Percentiles rank a stretch among this genome's conserved stretches.
These are phyloP conservation scores for Backusella macrospora DNA, from an alignment of 192 early-diverging fungal species.

Conservation along the genomic window DNA sequence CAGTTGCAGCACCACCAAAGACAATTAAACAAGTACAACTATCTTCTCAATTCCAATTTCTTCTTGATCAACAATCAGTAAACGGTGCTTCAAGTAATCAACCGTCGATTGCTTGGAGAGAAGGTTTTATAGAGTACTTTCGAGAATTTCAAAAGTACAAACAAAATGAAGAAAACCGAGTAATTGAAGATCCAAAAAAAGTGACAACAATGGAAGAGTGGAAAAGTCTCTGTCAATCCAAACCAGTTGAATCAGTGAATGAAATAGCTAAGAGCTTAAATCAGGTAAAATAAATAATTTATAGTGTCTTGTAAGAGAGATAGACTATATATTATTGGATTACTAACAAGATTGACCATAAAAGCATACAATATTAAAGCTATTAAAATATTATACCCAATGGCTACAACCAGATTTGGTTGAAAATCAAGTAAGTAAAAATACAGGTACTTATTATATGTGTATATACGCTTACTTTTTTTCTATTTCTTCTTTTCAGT, in stretches of 20 bases:
- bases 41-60: conserved; percentile 4
- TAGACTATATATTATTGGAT: neutral
- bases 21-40: neutral
- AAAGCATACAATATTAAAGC: conserved; percentile 16
- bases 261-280: neutral
- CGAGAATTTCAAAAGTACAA: conserved; percentile 1
- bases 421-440: conserved; percentile 10
- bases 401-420: conserved; percentile 10
- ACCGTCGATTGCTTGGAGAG: neutral
- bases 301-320: too few relatives aligned
- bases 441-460: neutral
- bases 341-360: neutral
- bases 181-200: conserved; percentile 5
- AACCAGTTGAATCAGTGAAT: conserved; percentile 2
- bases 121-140: conserved; percentile 4
- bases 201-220: conserved; percentile 9
- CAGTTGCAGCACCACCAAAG: conserved; percentile 15
- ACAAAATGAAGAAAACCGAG: neutral
- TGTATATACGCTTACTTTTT: neutral
- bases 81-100: neutral
- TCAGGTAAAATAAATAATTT: neutral
- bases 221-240: neutral
- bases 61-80: neutral
- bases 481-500: conserved; percentile 16
- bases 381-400: conserved; percentile 12